Evolutionary conservation across 2,329 filamentous ascomycete genomes (phyloP).

Genomic region (Dactylellina sp.): DNA sequence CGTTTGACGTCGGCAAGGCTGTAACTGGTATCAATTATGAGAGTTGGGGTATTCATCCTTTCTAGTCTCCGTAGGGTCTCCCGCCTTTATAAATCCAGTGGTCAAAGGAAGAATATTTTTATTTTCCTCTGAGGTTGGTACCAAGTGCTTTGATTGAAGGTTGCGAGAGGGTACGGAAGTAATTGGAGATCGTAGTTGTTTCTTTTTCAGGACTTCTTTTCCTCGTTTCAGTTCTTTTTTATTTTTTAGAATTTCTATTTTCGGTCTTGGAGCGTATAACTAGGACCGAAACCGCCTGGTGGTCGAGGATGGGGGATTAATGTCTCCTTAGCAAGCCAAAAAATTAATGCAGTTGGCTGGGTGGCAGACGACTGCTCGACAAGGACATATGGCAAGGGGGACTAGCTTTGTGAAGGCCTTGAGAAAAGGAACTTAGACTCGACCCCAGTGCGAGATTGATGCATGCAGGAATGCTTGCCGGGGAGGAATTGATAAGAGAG

Average conservation of each 20-base stretch:
- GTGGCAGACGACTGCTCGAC: conserved; percentile 48
- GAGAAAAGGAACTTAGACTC: conserved; percentile 2
- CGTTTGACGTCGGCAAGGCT: conserved; percentile 38
- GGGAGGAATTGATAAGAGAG: conserved; percentile 38
- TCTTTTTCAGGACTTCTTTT: conserved; percentile 45
- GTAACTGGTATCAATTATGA: conserved; percentile 54
- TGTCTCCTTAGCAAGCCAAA: conserved; percentile 37
- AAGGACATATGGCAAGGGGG: conserved; percentile 21
- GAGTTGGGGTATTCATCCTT: conserved; percentile 55
- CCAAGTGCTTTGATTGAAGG: conserved; percentile 31
- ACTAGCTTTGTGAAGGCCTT: background rate
- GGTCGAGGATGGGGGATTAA: background rate
- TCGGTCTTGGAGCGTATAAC: conserved; percentile 13
- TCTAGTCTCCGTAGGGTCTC: conserved; percentile 43
- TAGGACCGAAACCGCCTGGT: conserved; percentile 38
- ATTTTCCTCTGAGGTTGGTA: conserved; percentile 30
- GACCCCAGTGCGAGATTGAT: conserved; percentile 24
- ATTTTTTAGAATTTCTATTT: conserved; percentile 43
- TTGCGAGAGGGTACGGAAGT: conserved; percentile 45
- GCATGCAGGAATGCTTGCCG: conserved; percentile 30
- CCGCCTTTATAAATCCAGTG: conserved; percentile 43
- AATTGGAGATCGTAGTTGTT: conserved; percentile 41
- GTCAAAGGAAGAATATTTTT: background rate
- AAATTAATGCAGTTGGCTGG: conserved; percentile 56
- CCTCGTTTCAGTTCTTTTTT: conserved; percentile 38